These are phyloP conservation scores for Coemansia sp. DNA, from an alignment of 192 early-diverging fungal genomes.

Conservation along the genomic window DNA sequence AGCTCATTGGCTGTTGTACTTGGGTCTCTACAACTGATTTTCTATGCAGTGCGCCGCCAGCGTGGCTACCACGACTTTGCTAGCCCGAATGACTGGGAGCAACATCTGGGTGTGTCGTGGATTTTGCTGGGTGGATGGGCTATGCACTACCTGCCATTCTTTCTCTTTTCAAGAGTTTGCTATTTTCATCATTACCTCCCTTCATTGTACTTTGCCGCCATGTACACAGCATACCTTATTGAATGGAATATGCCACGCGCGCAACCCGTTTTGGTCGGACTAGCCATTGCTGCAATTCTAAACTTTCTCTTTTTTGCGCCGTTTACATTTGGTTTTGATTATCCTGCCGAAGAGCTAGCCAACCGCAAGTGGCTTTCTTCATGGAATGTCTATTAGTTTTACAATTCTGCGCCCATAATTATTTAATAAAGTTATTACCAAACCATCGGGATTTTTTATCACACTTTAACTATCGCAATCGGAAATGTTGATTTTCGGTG, in stretches of 20 bases:
- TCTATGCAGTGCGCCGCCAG: conserved; percentile 59
- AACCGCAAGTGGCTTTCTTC: conserved; percentile 68
- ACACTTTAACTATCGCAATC: no score
- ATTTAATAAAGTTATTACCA: no score
- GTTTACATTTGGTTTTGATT: conserved; percentile 79
- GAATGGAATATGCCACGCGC: conserved; percentile 69
- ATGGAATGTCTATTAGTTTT: conserved; percentile 70
- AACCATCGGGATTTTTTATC: no score
- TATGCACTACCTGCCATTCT: conserved; percentile 93
- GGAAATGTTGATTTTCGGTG: no score
- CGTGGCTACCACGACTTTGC: conserved; percentile 44
- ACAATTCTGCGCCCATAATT: neutral
- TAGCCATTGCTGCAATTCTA: conserved; percentile 42
- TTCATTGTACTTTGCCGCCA: conserved; percentile 88
- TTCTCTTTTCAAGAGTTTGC: conserved; percentile 92
- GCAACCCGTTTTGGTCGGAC: conserved; percentile 12
- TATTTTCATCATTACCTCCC: conserved; percentile 99
- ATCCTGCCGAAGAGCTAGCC: conserved; percentile 60
- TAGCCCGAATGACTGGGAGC: conserved; percentile 59
- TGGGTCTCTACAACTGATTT: conserved; percentile 24
- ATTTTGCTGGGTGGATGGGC: conserved; percentile 85
- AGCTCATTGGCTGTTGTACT: conserved; percentile 51
- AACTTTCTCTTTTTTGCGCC: conserved; percentile 79
- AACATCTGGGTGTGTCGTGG: conserved; percentile 72
- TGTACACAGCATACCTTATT: conserved; percentile 70